phyloP scores from a whole-genome alignment of 306 rosid genomes.

The Sicyos baderoa region DNA sequence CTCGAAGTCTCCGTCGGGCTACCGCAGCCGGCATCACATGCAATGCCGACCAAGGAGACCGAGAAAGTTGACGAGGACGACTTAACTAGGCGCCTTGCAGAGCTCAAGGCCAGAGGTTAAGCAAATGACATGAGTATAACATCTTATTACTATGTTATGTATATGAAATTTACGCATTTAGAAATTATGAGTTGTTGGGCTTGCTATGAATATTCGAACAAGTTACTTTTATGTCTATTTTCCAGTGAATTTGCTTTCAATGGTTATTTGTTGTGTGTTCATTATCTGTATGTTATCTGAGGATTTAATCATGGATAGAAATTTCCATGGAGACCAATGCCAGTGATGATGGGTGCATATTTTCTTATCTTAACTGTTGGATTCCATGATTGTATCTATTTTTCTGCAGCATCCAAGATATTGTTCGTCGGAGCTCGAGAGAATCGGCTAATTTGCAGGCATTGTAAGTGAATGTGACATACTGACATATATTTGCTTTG shows the following conservation, averaged over 20 bases:
- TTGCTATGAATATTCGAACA: neutral
- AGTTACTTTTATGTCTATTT: constrained; percentile 5
- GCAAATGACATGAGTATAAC: neutral
- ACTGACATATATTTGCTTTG: neutral
- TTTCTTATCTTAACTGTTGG: neutral
- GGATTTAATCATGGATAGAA: neutral
- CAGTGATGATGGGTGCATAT: neutral
- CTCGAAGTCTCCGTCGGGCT: constrained; percentile 91
- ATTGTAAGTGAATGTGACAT: neutral
- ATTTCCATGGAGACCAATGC: neutral
- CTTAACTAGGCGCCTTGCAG: constrained; percentile 80
- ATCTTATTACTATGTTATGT: neutral
- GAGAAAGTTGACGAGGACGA: constrained; percentile 91
- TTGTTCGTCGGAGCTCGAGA: neutral
- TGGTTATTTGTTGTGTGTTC: neutral
- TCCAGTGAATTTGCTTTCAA: neutral
- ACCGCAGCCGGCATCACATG: constrained; percentile 81
- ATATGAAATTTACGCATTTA: constrained; percentile 18
- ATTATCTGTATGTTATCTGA: neutral
- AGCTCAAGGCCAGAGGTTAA: constrained; percentile 96
- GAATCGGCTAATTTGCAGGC: neutral
- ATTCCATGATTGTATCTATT: neutral
- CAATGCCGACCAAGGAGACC: constrained; percentile 71
- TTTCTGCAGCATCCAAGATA: neutral
- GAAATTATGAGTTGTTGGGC: neutral